These are phyloP conservation scores for Paecilomyces sp. DNA, from an alignment of 2,329 filamentous ascomycete genomes.

Conservation along the genomic window DNA sequence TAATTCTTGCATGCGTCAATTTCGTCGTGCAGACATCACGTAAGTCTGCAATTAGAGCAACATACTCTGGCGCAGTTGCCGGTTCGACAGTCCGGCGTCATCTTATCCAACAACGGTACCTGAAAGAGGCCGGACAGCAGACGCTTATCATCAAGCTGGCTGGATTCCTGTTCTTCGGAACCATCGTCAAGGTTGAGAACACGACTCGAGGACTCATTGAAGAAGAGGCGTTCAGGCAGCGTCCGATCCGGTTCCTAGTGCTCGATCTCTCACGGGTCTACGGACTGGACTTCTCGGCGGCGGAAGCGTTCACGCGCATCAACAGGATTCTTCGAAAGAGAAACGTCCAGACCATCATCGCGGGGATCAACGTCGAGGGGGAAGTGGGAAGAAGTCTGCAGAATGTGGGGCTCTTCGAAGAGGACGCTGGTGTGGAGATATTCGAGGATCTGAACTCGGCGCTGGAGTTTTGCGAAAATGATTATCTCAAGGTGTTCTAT, in stretches of 20 bases:
- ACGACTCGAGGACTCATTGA: constrained; percentile 76
- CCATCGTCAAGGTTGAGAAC: constrained; percentile 90
- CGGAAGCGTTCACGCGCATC: constrained; percentile 89
- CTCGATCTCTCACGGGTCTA: constrained; percentile 85
- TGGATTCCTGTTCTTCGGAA: constrained; percentile 97
- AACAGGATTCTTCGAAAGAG: constrained; percentile 73
- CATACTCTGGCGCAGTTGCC: constrained; percentile 83
- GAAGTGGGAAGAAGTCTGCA: constrained; percentile 71
- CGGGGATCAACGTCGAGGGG: constrained; percentile 68
- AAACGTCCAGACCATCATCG: constrained; percentile 73
- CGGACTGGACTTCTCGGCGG: constrained; percentile 91
- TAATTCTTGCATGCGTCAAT: constrained; percentile 82
- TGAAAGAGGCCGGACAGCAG: constrained; percentile 78
- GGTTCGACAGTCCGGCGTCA: constrained; percentile 90
- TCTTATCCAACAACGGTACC: constrained; percentile 77
- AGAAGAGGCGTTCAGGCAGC: constrained; percentile 67
- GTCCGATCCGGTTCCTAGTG: constrained; percentile 82
- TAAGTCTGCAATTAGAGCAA: constrained; percentile 79
- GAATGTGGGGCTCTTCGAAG: constrained; percentile 73
- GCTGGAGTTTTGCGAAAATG: constrained; percentile 90
- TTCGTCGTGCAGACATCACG: constrained; percentile 87
- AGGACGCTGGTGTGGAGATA: constrained; percentile 66
- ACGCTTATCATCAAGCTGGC: constrained; percentile 87
- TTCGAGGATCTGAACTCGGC: constrained; percentile 89
- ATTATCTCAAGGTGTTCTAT: constrained; percentile 76